Evolutionary conservation across 1,139 yeast species (phyloP).

Genomic region (Candida pseudocylindracea): DNA sequence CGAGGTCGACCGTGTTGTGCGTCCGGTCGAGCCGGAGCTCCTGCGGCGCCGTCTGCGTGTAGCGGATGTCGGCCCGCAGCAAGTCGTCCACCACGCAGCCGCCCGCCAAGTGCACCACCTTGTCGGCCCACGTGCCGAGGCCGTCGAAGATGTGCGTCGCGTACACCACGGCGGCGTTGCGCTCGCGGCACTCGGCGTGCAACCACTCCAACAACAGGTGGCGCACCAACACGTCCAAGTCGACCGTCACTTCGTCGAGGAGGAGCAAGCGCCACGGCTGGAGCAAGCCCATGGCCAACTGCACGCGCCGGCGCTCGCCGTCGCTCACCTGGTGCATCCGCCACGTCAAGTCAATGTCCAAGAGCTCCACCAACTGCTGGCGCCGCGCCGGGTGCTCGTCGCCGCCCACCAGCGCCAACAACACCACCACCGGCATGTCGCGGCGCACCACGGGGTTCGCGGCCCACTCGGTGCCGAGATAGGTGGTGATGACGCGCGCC

Average conservation of each 20-base stretch:
- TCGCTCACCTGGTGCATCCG: conserved; percentile 83
- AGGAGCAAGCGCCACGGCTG: conserved; percentile 76
- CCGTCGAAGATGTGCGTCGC: conserved; percentile 98
- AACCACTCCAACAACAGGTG: conserved; percentile 49
- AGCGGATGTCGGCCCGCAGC: conserved; percentile 10
- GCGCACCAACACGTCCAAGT: conserved; percentile 81
- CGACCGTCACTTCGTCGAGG: conserved; percentile 90
- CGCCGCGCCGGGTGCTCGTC: conserved; percentile 51
- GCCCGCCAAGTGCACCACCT: conserved; percentile 54
- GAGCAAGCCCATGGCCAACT: conserved; percentile 76
- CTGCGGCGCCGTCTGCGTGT: conserved; percentile 6
- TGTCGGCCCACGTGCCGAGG: conserved; percentile 71
- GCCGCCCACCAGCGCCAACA: conserved; percentile 73
- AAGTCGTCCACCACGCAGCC: conserved; percentile 23
- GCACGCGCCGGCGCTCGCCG: conserved; percentile 90
- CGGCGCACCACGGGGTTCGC: conserved; percentile 73
- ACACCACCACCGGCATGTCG: conserved; percentile 67
- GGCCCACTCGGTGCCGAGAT: conserved; percentile 96
- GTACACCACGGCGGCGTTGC: conserved; percentile 58
- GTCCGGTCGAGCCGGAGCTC: conserved; percentile 1
- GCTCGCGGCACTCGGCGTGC: conserved; percentile 37
- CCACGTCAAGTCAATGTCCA: conserved; percentile 80
- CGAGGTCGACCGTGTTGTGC: conserved; percentile 10
- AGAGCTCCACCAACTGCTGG: conserved; percentile 44
- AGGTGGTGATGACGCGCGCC: conserved; percentile 31